Percentiles rank a stretch among this genome's conserved stretches.
These are phyloP conservation scores for Phylloporus gajari DNA, from an alignment of 1,284 basidiomycete genomes.

Conservation along the genomic window DNA sequence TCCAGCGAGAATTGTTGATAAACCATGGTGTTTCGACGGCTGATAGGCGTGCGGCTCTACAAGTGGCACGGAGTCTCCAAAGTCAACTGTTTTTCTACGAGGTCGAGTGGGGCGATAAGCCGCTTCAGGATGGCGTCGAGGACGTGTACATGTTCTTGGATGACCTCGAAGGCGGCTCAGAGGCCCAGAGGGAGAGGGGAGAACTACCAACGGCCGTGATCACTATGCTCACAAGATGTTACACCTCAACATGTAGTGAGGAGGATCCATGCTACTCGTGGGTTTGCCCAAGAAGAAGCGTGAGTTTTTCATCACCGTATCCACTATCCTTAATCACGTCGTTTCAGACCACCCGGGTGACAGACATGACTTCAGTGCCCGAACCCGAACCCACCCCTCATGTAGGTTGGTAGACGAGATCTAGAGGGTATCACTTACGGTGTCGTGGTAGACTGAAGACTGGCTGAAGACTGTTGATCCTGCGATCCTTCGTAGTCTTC, in stretches of 20 bases:
- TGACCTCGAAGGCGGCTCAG: slow-evolving; percentile 77
- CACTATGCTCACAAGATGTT: slow-evolving; percentile 84
- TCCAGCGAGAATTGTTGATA: slow-evolving; percentile 73
- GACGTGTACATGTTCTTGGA: slow-evolving; percentile 97
- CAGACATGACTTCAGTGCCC: slow-evolving; percentile 32
- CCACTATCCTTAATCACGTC: slow-evolving; percentile 20
- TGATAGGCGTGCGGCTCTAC: slow-evolving; percentile 84
- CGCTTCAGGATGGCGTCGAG: slow-evolving; percentile 89
- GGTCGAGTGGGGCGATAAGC: slow-evolving; percentile 92
- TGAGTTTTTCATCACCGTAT: slow-evolving; percentile 43
- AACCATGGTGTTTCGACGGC: slow-evolving; percentile 76
- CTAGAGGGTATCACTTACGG: slow-evolving; percentile 30
- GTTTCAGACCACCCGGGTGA: slow-evolving; percentile 33
- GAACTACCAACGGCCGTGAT: slow-evolving; percentile 89
- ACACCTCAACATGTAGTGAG: slow-evolving; percentile 83
- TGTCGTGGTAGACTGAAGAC: slow-evolving; percentile 58
- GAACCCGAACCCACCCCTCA: slow-evolving; percentile 41
- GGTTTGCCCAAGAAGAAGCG: slow-evolving; percentile 73
- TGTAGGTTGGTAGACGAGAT: slow-evolving; percentile 28
- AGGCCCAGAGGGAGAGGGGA: slow-evolving; percentile 67
- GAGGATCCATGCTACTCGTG: slow-evolving; percentile 77
- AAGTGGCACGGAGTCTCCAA: slow-evolving; percentile 89
- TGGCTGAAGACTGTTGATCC: slow-evolving; percentile 81
- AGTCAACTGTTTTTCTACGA: slow-evolving; percentile 96
- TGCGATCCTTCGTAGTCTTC: slow-evolving; percentile 74